Evolutionary conservation across 2,329 filamentous ascomycete species (phyloP).

Genomic region (Cucurbitaria berberidis): DNA sequence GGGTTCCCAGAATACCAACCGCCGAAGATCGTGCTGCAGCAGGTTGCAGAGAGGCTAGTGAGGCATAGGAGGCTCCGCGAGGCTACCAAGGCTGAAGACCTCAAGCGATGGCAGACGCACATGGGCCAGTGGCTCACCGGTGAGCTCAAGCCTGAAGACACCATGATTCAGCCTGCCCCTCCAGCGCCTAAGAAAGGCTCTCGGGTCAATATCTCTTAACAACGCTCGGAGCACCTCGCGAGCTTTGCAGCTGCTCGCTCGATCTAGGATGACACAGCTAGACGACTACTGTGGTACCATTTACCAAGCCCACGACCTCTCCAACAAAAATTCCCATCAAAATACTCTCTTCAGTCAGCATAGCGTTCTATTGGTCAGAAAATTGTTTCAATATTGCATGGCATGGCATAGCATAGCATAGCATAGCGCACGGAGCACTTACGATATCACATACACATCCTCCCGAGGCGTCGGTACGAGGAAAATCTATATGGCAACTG

Average conservation of each 20-base stretch:
- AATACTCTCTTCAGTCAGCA: background rate
- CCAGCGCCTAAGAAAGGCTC: slow-evolving; percentile 11
- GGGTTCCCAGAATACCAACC: slow-evolving; percentile 53
- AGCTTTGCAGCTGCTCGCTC: background rate
- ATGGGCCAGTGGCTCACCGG: slow-evolving; percentile 50
- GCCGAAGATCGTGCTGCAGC: slow-evolving; percentile 52
- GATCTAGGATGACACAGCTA: background rate
- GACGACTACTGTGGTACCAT: background rate
- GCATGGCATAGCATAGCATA: background rate
- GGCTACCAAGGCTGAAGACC: slow-evolving; percentile 40
- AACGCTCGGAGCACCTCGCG: background rate
- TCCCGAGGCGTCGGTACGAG: background rate
- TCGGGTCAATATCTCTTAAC: background rate
- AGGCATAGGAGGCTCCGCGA: slow-evolving; percentile 54
- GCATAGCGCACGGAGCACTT: background rate
- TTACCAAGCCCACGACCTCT: too few species aligned
- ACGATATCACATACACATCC: background rate
- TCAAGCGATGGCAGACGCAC: slow-evolving; percentile 46
- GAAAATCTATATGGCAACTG: background rate
- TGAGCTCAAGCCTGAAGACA: slow-evolving; percentile 37
- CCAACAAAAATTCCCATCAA: background rate
- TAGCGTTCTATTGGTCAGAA: background rate
- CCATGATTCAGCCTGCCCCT: slow-evolving; percentile 9
- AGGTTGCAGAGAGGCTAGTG: slow-evolving; percentile 57
- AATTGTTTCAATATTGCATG: background rate